Percentiles rank a stretch among this genome's conserved stretches.
phyloP scores from a whole-genome alignment of 306 rosid genomes.

The Lotus japonicus region DNA sequence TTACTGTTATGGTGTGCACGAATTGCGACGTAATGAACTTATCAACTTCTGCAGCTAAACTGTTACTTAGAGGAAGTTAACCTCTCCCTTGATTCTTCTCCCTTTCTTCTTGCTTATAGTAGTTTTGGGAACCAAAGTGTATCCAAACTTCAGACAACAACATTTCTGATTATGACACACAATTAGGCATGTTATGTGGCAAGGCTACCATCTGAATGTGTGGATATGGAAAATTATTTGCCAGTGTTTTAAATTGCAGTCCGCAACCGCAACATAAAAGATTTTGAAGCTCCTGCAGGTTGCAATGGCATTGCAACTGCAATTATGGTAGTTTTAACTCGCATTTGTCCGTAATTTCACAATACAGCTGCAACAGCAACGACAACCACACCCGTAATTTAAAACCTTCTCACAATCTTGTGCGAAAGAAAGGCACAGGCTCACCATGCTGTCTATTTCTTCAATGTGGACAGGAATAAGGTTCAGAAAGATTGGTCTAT shows the following conservation, averaged over 20 bases:
- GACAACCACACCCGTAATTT: too few species aligned
- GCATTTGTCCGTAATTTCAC: too few species aligned
- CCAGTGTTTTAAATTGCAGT: too few species aligned
- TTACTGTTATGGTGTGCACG: too few species aligned
- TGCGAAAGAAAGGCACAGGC: background rate
- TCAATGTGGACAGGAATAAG: slow-evolving; percentile 18
- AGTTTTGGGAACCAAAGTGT: slow-evolving; percentile 24
- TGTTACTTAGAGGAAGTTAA: background rate
- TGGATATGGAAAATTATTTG: slow-evolving; percentile 22
- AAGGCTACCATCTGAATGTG: slow-evolving; percentile 17
- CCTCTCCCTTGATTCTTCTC: too few species aligned
- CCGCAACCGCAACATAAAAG: too few species aligned
- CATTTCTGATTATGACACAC: slow-evolving; percentile 35
- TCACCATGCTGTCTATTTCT: slow-evolving; percentile 23
- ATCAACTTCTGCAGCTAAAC: background rate
- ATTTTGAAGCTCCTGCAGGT: too few species aligned
- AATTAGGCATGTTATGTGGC: slow-evolving; percentile 38
- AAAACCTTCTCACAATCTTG: slow-evolving; percentile 21
- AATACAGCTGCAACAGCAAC: too few species aligned
- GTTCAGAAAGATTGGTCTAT: slow-evolving; percentile 24
- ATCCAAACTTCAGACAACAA: slow-evolving; percentile 42
- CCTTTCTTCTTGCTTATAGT: background rate
- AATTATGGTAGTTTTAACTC: too few species aligned
- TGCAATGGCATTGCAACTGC: too few species aligned
- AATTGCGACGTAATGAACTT: too few species aligned